Evolutionary conservation across 164 flowering plant genomes (phyloP), one percentile per base, ranked within the genome.

Genomic region (Dillenia suffruticosa): DNA sequence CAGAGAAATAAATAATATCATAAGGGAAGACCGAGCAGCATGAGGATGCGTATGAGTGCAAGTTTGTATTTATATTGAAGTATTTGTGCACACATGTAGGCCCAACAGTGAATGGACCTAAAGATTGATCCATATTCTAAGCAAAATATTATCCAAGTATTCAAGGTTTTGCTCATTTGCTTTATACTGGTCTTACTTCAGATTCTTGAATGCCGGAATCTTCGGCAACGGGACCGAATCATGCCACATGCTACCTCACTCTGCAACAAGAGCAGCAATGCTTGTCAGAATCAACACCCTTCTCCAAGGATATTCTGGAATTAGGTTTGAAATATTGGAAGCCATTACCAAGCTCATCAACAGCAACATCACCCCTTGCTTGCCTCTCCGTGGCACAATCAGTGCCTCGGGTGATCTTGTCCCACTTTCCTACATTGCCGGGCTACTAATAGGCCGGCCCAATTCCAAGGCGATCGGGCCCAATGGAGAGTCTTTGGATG

Each of bases 231-330:
- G 82, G 2, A 71, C 74, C 11, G 87, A 84, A 48, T 50, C 73
- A 9, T 48, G 71, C 65, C 81, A 78, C 76, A 79, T 80, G 44
- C 51, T 84, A 70, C 81, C 87, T 8, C 74, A 70, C 16, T 53
- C 83, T 0, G 68, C 87, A 22, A 82, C 84, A 52, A 72, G 84
- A 16, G 91, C 91, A 8, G 88, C 91, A 12, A 86, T 86, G 86
- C 63, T 86, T 5, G 88, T 85, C 1, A 73, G 90, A 49, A 77
- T 80, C 77, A 84, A 84, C 70, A 84, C 86, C 3, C 77, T 86
- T 12, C 81, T 86, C 17, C 91, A 86, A 54, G 91, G 91, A 9
- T 83, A 80, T 70, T 86, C 91, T 1, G 91, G 91, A 50, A 86
- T 86, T 54, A 72, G 91, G 3, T 86, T 80, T 57, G 91, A 86